Percentiles rank a stretch among this genome's conserved stretches.
These are phyloP conservation scores for Pythium angustatum DNA, from an alignment of 352 stramenopile species.

Conservation along the genomic window DNA sequence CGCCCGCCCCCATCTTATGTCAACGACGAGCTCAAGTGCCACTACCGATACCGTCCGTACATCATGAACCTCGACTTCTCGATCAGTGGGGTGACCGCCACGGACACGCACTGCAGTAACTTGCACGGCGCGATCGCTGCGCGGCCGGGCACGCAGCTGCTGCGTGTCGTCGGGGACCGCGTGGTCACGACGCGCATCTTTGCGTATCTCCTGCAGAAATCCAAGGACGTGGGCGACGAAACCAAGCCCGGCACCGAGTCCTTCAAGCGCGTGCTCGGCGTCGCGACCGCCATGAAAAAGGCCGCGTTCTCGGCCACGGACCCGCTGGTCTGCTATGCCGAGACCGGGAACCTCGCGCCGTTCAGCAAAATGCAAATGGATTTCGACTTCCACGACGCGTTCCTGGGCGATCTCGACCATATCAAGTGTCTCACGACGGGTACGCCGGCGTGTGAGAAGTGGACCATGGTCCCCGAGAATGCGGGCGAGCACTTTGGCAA, in stretches of 20 bases:
- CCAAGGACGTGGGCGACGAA: no score
- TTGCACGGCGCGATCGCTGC: neutral
- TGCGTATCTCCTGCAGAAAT: conserved; percentile 3
- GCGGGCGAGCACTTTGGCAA: no score
- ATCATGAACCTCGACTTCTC: conserved; percentile 3
- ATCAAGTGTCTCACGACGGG: neutral
- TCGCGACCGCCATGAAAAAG: no score
- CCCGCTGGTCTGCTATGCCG: neutral
- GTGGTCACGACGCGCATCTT: conserved; percentile 2
- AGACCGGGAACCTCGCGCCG: conserved; percentile 6
- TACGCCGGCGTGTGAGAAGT: neutral
- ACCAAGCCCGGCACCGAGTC: no score
- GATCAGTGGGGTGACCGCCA: neutral
- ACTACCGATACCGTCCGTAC: conserved; percentile 9
- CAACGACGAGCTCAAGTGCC: conserved; percentile 6
- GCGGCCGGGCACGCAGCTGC: no score
- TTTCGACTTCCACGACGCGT: neutral
- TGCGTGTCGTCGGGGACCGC: neutral
- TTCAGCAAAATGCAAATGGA: neutral
- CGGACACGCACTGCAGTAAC: neutral
- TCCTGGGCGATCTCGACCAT: neutral
- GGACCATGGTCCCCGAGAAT: neutral
- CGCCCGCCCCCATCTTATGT: neutral
- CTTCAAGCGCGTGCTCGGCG: no score
- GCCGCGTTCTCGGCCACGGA: no score